A percentile compares a stretch with the other conserved stretches of the same genome.
Conservation (phyloP, 176 grass and related monocot species). For the Carex myosuroides region DNA sequence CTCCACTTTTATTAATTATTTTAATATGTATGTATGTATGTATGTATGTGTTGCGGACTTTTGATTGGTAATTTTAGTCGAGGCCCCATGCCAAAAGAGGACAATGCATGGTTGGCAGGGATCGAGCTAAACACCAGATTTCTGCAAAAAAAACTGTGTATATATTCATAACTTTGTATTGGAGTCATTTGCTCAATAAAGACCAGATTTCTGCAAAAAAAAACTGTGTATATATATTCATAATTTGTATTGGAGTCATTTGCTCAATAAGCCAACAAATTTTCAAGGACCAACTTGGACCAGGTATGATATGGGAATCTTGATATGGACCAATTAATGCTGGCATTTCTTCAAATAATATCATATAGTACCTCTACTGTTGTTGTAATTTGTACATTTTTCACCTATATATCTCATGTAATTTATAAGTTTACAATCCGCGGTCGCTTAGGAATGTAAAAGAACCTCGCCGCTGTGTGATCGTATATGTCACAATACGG, state of each 20-base stretch:
- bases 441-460: background rate
- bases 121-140: constrained; percentile 12
- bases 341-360: background rate
- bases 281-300: constrained; percentile 7
- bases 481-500: no score
- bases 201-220: constrained; percentile 20
- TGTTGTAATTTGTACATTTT: background rate
- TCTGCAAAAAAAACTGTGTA: constrained; percentile 6
- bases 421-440: background rate
- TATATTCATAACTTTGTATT: constrained; percentile 19
- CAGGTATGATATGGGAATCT: constrained; percentile 1
- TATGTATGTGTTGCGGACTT: background rate
- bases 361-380: background rate
- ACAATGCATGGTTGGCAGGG: background rate
- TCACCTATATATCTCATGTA: background rate
- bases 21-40: background rate
- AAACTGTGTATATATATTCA: constrained; percentile 9
- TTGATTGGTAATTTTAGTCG: background rate
- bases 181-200: background rate
- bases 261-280: background rate
- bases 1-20: background rate
- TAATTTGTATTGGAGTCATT: constrained; percentile 12
- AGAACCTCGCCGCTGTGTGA: no score
- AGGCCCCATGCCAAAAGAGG: constrained; percentile 2
- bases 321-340: background rate